Conservation (phyloP, 2,329 filamentous ascomycete species). For the Pestalotiopsis sp. region DNA sequence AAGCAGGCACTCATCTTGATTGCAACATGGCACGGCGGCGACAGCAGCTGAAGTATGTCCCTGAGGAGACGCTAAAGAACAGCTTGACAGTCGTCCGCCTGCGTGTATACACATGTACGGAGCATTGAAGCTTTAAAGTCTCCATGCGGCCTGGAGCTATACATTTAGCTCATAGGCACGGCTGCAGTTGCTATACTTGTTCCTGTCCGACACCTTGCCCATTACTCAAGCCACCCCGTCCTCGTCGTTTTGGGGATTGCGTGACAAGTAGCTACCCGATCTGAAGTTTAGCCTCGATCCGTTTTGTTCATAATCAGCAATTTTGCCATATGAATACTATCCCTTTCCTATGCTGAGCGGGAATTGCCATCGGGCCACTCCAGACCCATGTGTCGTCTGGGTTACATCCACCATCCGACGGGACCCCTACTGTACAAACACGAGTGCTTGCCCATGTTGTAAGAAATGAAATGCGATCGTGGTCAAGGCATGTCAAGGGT, state of each 20-base stretch:
- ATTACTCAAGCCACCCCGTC: not conserved
- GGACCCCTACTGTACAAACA: not conserved
- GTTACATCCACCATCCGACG: not conserved
- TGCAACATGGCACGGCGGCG: no score
- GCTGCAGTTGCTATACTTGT: not conserved
- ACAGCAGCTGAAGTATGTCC: no score
- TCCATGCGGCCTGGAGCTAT: no score
- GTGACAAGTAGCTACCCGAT: not conserved
- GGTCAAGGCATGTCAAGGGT: not conserved
- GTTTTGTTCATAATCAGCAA: not conserved
- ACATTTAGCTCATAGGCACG: not conserved
- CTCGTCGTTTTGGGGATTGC: not conserved
- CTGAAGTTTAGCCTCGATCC: not conserved
- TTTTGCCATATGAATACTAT: not conserved
- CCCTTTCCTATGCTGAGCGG: not conserved
- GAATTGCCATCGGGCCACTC: not conserved
- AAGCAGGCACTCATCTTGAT: no score
- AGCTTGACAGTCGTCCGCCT: no score
- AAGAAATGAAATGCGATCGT: not conserved
- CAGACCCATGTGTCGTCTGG: not conserved
- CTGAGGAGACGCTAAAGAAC: no score
- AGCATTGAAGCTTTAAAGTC: no score
- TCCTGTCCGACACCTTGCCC: not conserved
- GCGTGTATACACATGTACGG: no score
- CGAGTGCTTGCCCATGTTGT: not conserved